Percentiles rank a stretch among this genome's conserved stretches.
phyloP scores from a whole-genome alignment of 2,329 filamentous ascomycete species.

The Aspergillus versicolor region DNA sequence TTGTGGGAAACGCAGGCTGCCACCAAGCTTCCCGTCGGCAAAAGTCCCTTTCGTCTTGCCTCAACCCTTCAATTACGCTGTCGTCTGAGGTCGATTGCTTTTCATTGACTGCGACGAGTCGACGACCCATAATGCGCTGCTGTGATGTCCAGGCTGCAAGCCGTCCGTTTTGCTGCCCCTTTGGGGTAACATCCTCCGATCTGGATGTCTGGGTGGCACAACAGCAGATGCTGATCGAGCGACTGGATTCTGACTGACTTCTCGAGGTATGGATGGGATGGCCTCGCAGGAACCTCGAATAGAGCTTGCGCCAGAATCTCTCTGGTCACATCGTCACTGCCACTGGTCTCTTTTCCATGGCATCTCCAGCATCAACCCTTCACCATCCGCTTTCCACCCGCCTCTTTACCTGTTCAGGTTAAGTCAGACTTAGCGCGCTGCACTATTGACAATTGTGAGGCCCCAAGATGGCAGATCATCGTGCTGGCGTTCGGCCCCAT shows the following conservation, averaged over 20 bases:
- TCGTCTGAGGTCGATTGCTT: neutral
- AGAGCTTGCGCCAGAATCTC: neutral
- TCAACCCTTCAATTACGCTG: neutral
- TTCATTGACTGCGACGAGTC: neutral
- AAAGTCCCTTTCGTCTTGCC: neutral
- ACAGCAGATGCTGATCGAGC: conserved; percentile 11
- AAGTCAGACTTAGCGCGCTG: conserved; percentile 14
- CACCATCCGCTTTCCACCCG: conserved; percentile 8
- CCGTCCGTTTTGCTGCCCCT: neutral
- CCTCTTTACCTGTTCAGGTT: conserved; percentile 14
- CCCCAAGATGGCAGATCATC: conserved; percentile 26
- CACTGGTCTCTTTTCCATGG: conserved; percentile 1
- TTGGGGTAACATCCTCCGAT: conserved; percentile 2
- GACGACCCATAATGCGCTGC: neutral
- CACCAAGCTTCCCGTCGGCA: neutral
- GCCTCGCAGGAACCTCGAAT: conserved; percentile 10
- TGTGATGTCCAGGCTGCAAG: neutral
- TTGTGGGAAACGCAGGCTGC: conserved; percentile 4
- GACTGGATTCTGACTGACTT: conserved; percentile 5
- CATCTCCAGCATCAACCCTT: conserved; percentile 2
- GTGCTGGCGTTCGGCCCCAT: conserved; percentile 23
- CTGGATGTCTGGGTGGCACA: conserved; percentile 15
- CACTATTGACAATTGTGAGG: conserved; percentile 24
- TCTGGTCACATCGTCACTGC: conserved; percentile 4
- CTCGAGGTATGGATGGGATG: conserved; percentile 1